Evolutionary conservation across 2,329 filamentous ascomycete species (phyloP), one percentile per base, ranked within the genome.

Genomic region (Arthrobotrys pseudoclavata): DNA sequence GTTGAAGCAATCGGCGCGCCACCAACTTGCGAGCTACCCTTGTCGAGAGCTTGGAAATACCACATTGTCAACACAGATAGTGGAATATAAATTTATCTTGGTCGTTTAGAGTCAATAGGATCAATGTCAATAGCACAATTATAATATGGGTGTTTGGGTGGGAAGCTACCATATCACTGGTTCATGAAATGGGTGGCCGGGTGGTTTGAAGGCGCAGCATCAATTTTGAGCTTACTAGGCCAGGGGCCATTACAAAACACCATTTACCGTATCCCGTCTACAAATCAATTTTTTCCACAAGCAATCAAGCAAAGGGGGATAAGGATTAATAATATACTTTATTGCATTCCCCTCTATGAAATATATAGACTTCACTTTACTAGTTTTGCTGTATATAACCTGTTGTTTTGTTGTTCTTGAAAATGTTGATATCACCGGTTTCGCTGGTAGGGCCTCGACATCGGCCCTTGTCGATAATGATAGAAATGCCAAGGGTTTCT

Each of bases 31-130:
- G 5, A 57, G 52, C 52, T 57, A 57, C 52, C 52, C 52, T 57
- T 57, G 52, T 22, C 6, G 3, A 40, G 52, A 57, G 52, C 52
- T 57, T 57, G 24, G 52, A 57, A 57, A 57, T 57, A 57, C 52
- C 52, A 57, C 52, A 57, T 57, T 57, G 13, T 22, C 52, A 57
- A 57, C 52, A 57, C 52, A 40, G 29, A 57, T 10, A 37, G 7
- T 13, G 6, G 26, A 5, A 34, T 12, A 37, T 9, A 37, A 13
- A 2, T 10, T 13, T 13, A 12, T 12, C 9, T 5, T 15, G 12
- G 42, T 20, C 6, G 9, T 7, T 20, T 20, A 1, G 2, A 20
- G 15, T 20, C 42, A n/a, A n/a, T 45, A 45, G 1, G 42, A 45
- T 9, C n/a, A 20, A 20, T 18, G 15, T 18, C 5, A 9, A 45